Percentiles rank a stretch among this genome's conserved stretches.
Evolutionary conservation across 2,329 filamentous ascomycete species (phyloP).

Genomic region (Penicillium fuscoglaucum): DNA sequence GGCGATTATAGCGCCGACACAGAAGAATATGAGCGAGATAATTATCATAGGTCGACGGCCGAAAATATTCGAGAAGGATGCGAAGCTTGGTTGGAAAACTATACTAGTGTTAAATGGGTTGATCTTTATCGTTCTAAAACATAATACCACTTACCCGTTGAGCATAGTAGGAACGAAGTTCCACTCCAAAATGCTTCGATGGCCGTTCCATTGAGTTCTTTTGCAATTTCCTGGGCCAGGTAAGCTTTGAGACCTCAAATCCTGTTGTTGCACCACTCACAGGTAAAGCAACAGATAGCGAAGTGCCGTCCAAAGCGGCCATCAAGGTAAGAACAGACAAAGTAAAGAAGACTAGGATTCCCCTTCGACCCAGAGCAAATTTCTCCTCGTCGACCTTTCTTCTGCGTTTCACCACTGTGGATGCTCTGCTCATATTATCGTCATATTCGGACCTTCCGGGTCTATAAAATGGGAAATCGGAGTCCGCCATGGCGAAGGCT

Average conservation of each 20-base stretch:
- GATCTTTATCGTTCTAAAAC: not conserved
- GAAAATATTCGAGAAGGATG: slow-evolving; percentile 50
- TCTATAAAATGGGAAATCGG: slow-evolving; percentile 12
- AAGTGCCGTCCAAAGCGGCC: slow-evolving; percentile 29
- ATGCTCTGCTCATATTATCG: slow-evolving; percentile 12
- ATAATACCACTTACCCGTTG: slow-evolving; percentile 23
- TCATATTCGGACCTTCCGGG: slow-evolving; percentile 9
- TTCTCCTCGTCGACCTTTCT: slow-evolving; percentile 8
- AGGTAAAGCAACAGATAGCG: slow-evolving; percentile 27
- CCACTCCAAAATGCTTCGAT: slow-evolving; percentile 54
- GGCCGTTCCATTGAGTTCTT: slow-evolving; percentile 35
- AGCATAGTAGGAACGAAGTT: slow-evolving; percentile 49
- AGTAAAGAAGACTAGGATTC: slow-evolving; percentile 25
- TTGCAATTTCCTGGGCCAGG: slow-evolving; percentile 31
- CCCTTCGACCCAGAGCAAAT: slow-evolving; percentile 23
- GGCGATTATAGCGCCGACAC: slow-evolving; percentile 47
- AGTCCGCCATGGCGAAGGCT: slow-evolving; percentile 4
- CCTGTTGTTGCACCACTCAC: slow-evolving; percentile 1
- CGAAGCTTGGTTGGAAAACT: slow-evolving; percentile 54
- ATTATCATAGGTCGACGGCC: slow-evolving; percentile 48
- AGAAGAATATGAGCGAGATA: slow-evolving; percentile 45
- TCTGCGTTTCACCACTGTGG: slow-evolving; percentile 1
- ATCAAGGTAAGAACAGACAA: slow-evolving; percentile 25
- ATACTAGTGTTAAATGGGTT: slow-evolving; percentile 21
- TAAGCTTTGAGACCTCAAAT: not conserved